Evolutionary conservation across 1,139 yeast genomes (phyloP).

Genomic region (Taphrina wiesneri): DNA sequence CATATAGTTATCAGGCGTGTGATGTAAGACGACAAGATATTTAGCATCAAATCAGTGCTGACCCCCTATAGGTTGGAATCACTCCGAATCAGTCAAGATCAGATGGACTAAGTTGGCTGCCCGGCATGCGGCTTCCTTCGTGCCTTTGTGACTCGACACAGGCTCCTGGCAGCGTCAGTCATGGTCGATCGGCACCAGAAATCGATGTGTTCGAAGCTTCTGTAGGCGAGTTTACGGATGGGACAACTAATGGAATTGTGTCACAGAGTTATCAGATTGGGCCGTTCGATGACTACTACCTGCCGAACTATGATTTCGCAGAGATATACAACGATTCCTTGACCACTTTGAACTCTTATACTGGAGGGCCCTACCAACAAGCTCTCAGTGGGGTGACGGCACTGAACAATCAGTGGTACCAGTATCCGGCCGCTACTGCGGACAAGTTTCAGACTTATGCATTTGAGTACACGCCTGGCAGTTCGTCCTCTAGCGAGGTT

Average conservation of each 20-base stretch:
- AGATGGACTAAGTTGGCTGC: constrained; percentile 76
- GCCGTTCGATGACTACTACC: constrained; percentile 83
- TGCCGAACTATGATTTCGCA: constrained; percentile 72
- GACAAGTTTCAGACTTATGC: constrained; percentile 68
- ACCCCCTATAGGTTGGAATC: constrained; percentile 46
- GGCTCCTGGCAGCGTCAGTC: constrained; percentile 48
- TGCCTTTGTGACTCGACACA: constrained; percentile 83
- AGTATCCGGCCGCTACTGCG: constrained; percentile 41
- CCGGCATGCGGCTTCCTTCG: constrained; percentile 68
- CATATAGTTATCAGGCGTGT: constrained; percentile 76
- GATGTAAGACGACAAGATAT: constrained; percentile 51
- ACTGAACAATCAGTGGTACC: constrained; percentile 72
- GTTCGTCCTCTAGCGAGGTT: constrained; percentile 62
- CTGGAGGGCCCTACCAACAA: constrained; percentile 85
- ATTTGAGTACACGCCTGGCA: constrained; percentile 72
- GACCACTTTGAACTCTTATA: constrained; percentile 71
- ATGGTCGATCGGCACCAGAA: constrained; percentile 88
- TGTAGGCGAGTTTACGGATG: constrained; percentile 49
- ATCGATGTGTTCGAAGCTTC: constrained; percentile 82
- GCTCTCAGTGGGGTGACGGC: constrained; percentile 75
- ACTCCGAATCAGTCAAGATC: constrained; percentile 83
- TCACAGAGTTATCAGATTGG: constrained; percentile 84
- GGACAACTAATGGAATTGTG: constrained; percentile 55
- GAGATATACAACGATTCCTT: constrained; percentile 62
- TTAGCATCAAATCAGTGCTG: neutral